Evolutionary conservation across 179 eudicot genomes (phyloP).

Genomic region (Gypsophila paniculata): DNA sequence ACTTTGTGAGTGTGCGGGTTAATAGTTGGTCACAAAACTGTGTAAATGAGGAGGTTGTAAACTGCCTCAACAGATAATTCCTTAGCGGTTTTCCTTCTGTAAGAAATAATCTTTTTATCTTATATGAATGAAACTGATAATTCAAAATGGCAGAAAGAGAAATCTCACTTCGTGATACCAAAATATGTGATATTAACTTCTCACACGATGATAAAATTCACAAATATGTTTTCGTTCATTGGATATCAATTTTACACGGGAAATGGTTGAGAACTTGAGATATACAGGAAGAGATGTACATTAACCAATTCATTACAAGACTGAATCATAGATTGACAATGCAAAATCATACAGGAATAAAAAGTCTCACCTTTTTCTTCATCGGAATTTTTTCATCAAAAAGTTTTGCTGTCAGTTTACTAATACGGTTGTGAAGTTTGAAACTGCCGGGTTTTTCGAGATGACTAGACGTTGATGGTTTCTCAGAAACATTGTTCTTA

Average conservation of each 20-base stretch:
- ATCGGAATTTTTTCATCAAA: slow-evolving; percentile 39
- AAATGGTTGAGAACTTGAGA: slow-evolving; percentile 10
- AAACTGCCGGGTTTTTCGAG: slow-evolving; percentile 22
- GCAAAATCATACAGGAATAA: slow-evolving; percentile 1
- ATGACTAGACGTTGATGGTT: slow-evolving; percentile 32
- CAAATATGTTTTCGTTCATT: background rate
- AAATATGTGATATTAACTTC: background rate
- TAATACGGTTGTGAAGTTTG: slow-evolving; percentile 28
- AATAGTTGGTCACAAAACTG: no score
- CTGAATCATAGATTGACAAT: background rate
- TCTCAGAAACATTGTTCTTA: slow-evolving; percentile 23
- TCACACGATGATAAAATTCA: background rate
- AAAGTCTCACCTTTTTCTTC: slow-evolving; percentile 32
- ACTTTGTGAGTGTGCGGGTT: no score
- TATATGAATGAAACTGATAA: background rate
- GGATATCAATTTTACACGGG: background rate
- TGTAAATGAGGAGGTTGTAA: no score
- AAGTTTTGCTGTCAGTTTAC: slow-evolving; percentile 34
- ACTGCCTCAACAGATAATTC: no score
- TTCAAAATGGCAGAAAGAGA: background rate
- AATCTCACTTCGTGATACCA: background rate
- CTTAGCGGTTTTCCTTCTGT: no score
- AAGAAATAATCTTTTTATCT: no score
- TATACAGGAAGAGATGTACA: background rate
- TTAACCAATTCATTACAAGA: background rate